phyloP scores from a whole-genome alignment of 208 protist species.

The Leishmania aethiopica region DNA sequence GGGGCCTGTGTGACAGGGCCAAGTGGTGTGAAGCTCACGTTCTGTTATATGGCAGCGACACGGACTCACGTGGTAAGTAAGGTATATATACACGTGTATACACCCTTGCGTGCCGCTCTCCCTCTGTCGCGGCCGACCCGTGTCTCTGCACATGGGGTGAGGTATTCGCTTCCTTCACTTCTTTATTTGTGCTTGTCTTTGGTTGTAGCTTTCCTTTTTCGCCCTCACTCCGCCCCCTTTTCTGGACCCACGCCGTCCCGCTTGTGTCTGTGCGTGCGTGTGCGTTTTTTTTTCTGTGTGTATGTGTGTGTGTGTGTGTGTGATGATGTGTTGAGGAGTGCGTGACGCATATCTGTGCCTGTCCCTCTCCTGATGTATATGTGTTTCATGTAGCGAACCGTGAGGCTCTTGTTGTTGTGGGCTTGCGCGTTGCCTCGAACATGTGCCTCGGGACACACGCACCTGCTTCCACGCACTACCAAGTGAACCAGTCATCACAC shows the following conservation, averaged over 20 bases:
- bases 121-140: background rate
- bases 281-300: background rate
- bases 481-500: background rate
- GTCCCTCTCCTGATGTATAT: background rate
- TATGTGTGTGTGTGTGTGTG: background rate
- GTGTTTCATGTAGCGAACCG: constrained; percentile 1
- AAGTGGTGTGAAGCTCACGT: too few species aligned
- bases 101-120: background rate
- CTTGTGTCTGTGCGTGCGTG: constrained; percentile 6
- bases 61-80: too few species aligned
- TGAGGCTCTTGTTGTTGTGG: background rate
- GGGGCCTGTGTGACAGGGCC: background rate
- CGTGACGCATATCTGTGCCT: background rate
- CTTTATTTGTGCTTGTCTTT: background rate
- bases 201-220: too few species aligned
- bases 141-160: background rate
- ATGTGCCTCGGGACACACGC: background rate
- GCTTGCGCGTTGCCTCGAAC: background rate
- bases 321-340: background rate
- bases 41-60: too few species aligned
- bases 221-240: background rate
- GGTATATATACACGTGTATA: too few species aligned
- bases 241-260: constrained; percentile 6
- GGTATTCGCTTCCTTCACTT: background rate
- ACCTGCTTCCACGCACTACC: background rate